Percentiles rank a stretch among this genome's conserved stretches.
These are phyloP conservation scores for Crucibulum laeve DNA, from an alignment of 768 basidiomycete species.

Conservation along the genomic window DNA sequence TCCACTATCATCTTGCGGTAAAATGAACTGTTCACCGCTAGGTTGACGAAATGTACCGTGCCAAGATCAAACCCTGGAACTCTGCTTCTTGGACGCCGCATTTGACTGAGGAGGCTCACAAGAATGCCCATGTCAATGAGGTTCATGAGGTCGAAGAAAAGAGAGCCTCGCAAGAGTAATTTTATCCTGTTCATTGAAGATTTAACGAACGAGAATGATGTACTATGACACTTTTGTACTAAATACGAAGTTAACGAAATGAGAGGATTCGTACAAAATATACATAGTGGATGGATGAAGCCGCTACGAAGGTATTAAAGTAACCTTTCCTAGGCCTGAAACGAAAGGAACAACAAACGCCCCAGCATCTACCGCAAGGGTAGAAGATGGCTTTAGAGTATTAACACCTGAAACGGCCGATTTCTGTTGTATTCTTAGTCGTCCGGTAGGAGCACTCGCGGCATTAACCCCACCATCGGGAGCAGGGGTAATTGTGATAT, in stretches of 20 bases:
- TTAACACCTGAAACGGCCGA: conserved; percentile 32
- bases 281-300: not conserved
- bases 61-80: conserved; percentile 65
- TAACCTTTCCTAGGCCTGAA: conserved; percentile 32
- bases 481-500: conserved; percentile 33
- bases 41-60: conserved; percentile 74
- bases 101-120: conserved; percentile 35
- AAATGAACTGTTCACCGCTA: conserved; percentile 14
- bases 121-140: conserved; percentile 11
- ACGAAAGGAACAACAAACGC: conserved; percentile 42
- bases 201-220: not conserved
- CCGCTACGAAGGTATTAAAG: conserved; percentile 12
- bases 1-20: not conserved
- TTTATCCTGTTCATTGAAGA: not conserved
- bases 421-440: conserved; percentile 41
- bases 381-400: conserved; percentile 33
- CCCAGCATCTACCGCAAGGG: conserved; percentile 35
- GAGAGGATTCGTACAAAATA: not conserved
- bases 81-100: conserved; percentile 56
- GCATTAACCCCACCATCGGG: conserved; percentile 34
- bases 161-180: not conserved
- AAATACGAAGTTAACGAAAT: too few relatives aligned
- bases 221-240: conserved; percentile 1
- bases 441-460: conserved; percentile 41
- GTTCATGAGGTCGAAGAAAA: conserved; percentile 2